These are phyloP conservation scores for Cubamyces lactineus DNA, from an alignment of 768 basidiomycete genomes.

Conservation along the genomic window DNA sequence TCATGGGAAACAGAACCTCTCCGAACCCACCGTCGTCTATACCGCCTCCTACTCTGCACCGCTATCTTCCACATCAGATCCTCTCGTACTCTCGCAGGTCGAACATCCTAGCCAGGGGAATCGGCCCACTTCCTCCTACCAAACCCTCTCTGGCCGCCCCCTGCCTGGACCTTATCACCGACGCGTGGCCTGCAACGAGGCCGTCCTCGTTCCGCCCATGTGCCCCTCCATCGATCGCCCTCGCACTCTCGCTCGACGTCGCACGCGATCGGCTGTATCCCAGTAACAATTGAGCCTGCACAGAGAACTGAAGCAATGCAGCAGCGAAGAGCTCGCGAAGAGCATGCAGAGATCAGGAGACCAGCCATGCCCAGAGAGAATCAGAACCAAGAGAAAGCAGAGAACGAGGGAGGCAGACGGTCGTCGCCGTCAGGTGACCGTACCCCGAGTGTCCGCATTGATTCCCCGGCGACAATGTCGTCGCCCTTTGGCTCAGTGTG, in stretches of 20 bases:
- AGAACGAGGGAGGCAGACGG: not conserved
- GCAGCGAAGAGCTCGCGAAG: too few relatives aligned
- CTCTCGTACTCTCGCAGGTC: constrained; percentile 1
- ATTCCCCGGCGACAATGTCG: not conserved
- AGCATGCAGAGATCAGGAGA: too few relatives aligned
- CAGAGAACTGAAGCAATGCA: too few relatives aligned
- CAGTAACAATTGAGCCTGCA: not conserved
- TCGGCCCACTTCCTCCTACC: constrained; percentile 2
- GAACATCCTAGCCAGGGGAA: not conserved
- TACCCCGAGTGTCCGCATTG: not conserved
- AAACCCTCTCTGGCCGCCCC: not conserved
- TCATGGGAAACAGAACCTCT: constrained; percentile 9
- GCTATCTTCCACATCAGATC: constrained; percentile 10
- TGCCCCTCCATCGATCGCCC: constrained; percentile 19
- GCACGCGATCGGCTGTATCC: not conserved
- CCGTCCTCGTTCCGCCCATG: constrained; percentile 21
- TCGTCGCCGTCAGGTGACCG: constrained; percentile 12
- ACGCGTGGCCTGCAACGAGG: constrained; percentile 22
- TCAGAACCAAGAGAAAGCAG: not conserved
- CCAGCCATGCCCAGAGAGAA: not conserved
- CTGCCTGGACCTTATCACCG: constrained; percentile 13
- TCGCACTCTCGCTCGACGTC: not conserved
- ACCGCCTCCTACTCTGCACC: constrained; percentile 5
- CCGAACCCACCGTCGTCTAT: not conserved
- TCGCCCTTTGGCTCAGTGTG: too few relatives aligned